phyloP scores from a whole-genome alignment of 2,329 filamentous ascomycete genomes.

The Botrytis porri region DNA sequence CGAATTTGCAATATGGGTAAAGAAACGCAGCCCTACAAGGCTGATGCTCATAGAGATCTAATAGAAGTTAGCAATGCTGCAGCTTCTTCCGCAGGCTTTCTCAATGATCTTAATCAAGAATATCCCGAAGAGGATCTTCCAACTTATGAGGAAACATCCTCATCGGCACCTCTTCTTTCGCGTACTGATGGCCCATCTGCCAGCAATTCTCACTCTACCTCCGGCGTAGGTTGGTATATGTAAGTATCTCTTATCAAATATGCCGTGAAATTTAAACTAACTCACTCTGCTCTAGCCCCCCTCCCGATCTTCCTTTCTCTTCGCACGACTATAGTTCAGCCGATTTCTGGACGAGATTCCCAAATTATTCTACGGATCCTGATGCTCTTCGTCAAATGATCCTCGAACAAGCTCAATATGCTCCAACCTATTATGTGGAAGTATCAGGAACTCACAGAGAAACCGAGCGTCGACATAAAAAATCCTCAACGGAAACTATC shows the following conservation, averaged over 20 bases:
- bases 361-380: constrained; percentile 31
- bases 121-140: constrained; percentile 28
- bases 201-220: not conserved
- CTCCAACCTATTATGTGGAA: constrained; percentile 33
- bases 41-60: not conserved
- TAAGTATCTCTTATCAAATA: not conserved
- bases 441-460: constrained; percentile 38
- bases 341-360: constrained; percentile 33
- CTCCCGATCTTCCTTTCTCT: constrained; percentile 31
- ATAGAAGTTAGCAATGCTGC: constrained; percentile 17
- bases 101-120: constrained; percentile 26
- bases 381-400: constrained; percentile 32
- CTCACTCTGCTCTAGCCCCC: constrained; percentile 16
- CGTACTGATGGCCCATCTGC: not conserved
- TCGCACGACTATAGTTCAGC: constrained; percentile 28
- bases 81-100: constrained; percentile 28
- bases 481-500: constrained; percentile 48
- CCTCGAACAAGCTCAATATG: constrained; percentile 31
- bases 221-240: constrained; percentile 13
- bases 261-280: not conserved
- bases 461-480: constrained; percentile 37
- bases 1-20: constrained; percentile 10
- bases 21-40: constrained; percentile 14
- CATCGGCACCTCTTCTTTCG: constrained; percentile 13
- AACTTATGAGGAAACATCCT: constrained; percentile 25